Base-by-base conservation (phyloP, 2,329 filamentous ascomycete species). In the Penicillium sp. region DNA sequence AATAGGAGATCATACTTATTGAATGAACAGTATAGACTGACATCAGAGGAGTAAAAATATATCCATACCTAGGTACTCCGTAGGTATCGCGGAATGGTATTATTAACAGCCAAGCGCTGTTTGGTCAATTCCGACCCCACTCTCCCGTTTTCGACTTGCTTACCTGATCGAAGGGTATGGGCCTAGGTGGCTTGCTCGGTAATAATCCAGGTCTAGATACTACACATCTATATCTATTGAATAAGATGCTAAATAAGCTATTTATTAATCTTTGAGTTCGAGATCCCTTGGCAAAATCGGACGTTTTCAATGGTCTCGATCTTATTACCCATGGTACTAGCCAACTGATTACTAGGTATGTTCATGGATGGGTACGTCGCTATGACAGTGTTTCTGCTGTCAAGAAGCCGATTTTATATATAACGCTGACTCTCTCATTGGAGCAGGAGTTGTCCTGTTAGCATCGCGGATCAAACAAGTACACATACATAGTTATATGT, bases 31-130 rank as follows among this genome's bases (percentile, higher is more conserved):
- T 27, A 33, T 16, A 16, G 21, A 13, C 19, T 27, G 25, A 19
- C 25, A n/a, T n/a, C 21, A 45, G 40, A 52, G 19, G 16, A 34
- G 44, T 23, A 11, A 16, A 47, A 13, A 15, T 3, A 15, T 6
- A 19, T 13, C 29, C 29, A 31, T 31, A 31, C 31, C 31, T 15
- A 29, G 27, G 31, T 33, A 33, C 31, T 33, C 11, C 5, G 31
- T 33, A 33, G 31, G 31, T 33, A 38, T 19, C 19, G 33, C 16
- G 34, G 44, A 49, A 15, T 27, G 3, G 25, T n/a, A 53, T 69
- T 69, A 70, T 60, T 64, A 70, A 70, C 67, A 61, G 44, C 29
- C 47, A 57, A 38, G 31, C 48, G 50, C 53, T 68, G 57, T 60
- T 65, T 69, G 67, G 68, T 40, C 23, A 29, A n/a, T 34, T 11